Percentiles rank a stretch among this genome's conserved stretches.
Evolutionary conservation across 1,139 yeast genomes (phyloP).

Genomic region (Candida tunisiensis): DNA sequence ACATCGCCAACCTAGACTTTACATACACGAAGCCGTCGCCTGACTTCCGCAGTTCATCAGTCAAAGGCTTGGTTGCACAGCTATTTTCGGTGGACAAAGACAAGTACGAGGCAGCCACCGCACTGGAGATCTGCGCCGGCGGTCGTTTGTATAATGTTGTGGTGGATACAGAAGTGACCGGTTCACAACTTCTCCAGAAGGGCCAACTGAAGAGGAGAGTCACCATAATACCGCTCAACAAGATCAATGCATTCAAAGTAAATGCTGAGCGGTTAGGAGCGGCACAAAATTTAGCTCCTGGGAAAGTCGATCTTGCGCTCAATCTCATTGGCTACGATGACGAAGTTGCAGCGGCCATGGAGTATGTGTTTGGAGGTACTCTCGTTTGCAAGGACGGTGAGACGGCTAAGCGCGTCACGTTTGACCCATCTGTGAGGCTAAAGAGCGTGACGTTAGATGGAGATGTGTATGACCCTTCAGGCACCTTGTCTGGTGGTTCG

Average conservation of each 20-base stretch:
- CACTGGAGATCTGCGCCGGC: slow-evolving; percentile 91
- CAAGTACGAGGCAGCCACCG: slow-evolving; percentile 51
- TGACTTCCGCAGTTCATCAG: slow-evolving; percentile 28
- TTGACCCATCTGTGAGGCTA: slow-evolving; percentile 62
- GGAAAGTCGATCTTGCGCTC: slow-evolving; percentile 75
- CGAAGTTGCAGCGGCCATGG: slow-evolving; percentile 70
- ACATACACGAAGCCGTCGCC: slow-evolving; percentile 49
- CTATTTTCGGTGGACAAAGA: slow-evolving; percentile 47
- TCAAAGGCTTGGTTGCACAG: slow-evolving; percentile 70
- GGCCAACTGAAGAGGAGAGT: slow-evolving; percentile 73
- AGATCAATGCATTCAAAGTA: slow-evolving; percentile 38
- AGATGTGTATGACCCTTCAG: slow-evolving; percentile 90
- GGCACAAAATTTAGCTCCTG: slow-evolving; percentile 52
- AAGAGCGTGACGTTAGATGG: slow-evolving; percentile 91
- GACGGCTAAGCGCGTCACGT: slow-evolving; percentile 76
- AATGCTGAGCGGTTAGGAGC: slow-evolving; percentile 18
- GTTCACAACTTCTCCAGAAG: slow-evolving; percentile 59
- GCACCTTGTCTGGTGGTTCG: slow-evolving; percentile 93
- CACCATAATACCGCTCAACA: slow-evolving; percentile 84
- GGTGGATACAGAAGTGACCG: slow-evolving; percentile 76
- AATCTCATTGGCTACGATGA: slow-evolving; percentile 60
- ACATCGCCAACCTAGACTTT: slow-evolving; percentile 62
- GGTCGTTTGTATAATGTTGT: slow-evolving; percentile 79
- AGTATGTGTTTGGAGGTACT: slow-evolving; percentile 78
- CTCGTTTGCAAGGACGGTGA: slow-evolving; percentile 76